These are phyloP conservation scores for Rhynchospora tenuis DNA, from an alignment of 176 grass and related monocot genomes.

Conservation along the genomic window DNA sequence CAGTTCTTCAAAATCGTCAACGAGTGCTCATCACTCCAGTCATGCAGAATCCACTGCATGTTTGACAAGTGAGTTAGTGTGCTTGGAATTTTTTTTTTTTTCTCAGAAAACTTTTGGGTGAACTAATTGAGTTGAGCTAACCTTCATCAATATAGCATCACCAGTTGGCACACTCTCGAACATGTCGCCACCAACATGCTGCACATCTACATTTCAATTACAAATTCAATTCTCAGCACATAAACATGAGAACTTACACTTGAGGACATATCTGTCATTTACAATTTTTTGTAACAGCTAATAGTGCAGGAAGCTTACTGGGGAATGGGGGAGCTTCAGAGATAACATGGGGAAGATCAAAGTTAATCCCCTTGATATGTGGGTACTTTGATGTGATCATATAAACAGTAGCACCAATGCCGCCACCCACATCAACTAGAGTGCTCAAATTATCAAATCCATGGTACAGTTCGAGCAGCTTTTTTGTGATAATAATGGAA, in stretches of 20 bases:
- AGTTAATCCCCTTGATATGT: conserved; percentile 57
- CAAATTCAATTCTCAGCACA: background rate
- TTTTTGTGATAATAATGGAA: conserved; percentile 76
- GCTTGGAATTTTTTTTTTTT: background rate
- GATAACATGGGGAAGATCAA: conserved; percentile 95
- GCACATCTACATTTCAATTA: conserved; percentile 27
- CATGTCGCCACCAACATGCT: conserved; percentile 87
- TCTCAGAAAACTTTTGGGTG: background rate
- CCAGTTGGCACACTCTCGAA: conserved; percentile 51
- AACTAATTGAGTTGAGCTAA: background rate
- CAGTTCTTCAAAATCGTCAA: conserved; percentile 72
- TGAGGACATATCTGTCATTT: background rate
- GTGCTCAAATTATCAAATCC: conserved; percentile 56
- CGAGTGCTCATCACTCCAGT: conserved; percentile 94
- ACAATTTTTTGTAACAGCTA: conserved; percentile 1
- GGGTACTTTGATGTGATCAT: conserved; percentile 51
- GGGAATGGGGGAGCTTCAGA: conserved; percentile 82
- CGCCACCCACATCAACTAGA: conserved; percentile 87
- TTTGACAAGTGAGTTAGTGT: background rate
- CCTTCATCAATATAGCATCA: conserved; percentile 95
- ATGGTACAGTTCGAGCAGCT: conserved; percentile 66
- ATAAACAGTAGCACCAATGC: conserved; percentile 66
- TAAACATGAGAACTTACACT: background rate
- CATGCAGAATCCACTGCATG: conserved; percentile 77
- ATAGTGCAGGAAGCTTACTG: conserved; percentile 7